Conservation (phyloP, 2,329 filamentous ascomycete species). For the Exophiala calicioides region DNA sequence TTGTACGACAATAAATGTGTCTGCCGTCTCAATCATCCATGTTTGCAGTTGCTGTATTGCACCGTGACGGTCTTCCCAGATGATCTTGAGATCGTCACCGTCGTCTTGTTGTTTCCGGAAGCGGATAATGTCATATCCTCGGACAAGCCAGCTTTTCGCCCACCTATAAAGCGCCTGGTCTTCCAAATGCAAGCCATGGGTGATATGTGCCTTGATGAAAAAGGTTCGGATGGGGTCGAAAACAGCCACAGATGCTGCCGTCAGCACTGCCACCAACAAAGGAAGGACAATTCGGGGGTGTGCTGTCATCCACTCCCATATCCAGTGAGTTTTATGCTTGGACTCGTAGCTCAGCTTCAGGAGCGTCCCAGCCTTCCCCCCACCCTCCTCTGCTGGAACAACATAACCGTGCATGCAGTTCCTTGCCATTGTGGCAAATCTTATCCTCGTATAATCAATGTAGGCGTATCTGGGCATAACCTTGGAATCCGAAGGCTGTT, state of each 20-base stretch:
- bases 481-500: constrained; percentile 84
- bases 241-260: constrained; percentile 78
- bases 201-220: constrained; percentile 86
- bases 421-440: constrained; percentile 81
- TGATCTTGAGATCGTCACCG: constrained; percentile 70
- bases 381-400: constrained; percentile 67
- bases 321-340: constrained; percentile 72
- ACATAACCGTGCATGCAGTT: constrained; percentile 89
- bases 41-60: constrained; percentile 79
- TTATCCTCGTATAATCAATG: constrained; percentile 71
- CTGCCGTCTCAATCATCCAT: constrained; percentile 84
- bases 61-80: constrained; percentile 84
- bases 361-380: constrained; percentile 72
- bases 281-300: constrained; percentile 91
- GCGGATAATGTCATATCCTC: constrained; percentile 47
- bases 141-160: constrained; percentile 67
- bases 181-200: constrained; percentile 69
- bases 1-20: constrained; percentile 92
- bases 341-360: constrained; percentile 83
- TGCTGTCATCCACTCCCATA: constrained; percentile 82
- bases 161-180: constrained; percentile 64
- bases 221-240: constrained; percentile 95
- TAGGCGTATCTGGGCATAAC: constrained; percentile 76
- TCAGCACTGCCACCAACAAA: constrained; percentile 74
- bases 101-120: constrained; percentile 54